Base-by-base conservation (phyloP, 352 stramenopile genomes). In the Pythium dissotocum region DNA sequence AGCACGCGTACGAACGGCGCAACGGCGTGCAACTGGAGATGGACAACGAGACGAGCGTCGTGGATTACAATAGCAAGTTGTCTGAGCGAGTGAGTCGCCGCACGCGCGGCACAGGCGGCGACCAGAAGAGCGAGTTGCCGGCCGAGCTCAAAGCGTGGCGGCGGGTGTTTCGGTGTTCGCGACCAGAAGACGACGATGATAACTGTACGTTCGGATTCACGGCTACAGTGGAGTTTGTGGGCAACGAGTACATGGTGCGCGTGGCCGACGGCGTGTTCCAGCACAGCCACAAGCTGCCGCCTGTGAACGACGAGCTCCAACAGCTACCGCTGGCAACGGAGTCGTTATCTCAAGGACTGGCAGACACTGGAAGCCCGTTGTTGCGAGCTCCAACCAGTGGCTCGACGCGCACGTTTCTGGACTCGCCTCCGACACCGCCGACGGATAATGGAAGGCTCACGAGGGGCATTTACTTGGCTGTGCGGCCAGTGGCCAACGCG, bases 181-280 rank as follows among this genome's bases (percentile, higher is more conserved):
- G 16, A 4, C 21, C 21, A 2, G 44, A 65, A n/a, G 6, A 33
- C 33, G 30, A 58, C 18, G 59, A 33, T 18, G 36, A 30, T 4
- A 9, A 16, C 21, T 70, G 63, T 38, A 21, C 56, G 42, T 70
- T 70, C 32, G 21, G n/a, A 12, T 63, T 64, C 44, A 61, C 56
- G 36, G 63, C 63, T 12, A 58, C 63, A 32, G 48, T 48, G 7
- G 48, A 53, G 49, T 52, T 30, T 28, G 18, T 70, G 49, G 56
- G 56, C 14, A 28, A 42, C 26, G 63, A 65, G 56, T 70, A 57
- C 56, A 51, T 70, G 33, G 63, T 70, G 46, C 14, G 63, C 16
- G 57, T 70, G 13, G 35, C 48, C 26, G 36, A 52, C 35, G 63
- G 63, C 1, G 28, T 35, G 6, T 70, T 70, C 36, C 46, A 49